phyloP scores from a whole-genome alignment of 257 asterid genomes.

The Solanum clarkiae region DNA sequence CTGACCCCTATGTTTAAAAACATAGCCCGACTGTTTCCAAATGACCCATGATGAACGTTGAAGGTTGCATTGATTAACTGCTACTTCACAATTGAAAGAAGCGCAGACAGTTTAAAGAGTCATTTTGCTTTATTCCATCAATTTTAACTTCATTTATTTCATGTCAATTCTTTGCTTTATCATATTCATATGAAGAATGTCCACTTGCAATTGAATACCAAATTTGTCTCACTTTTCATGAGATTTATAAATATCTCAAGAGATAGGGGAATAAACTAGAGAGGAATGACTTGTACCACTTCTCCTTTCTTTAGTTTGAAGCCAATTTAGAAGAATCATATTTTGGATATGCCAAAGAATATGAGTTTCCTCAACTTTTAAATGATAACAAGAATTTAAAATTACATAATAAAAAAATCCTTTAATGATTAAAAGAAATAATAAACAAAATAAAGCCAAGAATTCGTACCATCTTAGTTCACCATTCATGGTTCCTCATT shows the following conservation, averaged over 20 bases:
- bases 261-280: background rate
- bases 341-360: background rate
- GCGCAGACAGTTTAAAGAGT: no score
- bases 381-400: background rate
- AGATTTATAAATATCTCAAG: background rate
- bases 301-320: background rate
- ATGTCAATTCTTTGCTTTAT: background rate
- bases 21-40: no score
- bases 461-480: background rate
- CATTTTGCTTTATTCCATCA: no score
- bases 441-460: background rate
- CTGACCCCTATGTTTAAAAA: no score
- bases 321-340: background rate
- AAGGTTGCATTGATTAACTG: no score
- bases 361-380: background rate
- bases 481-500: background rate
- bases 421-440: background rate
- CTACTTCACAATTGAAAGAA: no score
- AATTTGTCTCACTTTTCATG: background rate
- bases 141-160: background rate
- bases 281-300: background rate
- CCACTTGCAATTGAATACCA: background rate
- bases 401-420: no score
- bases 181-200: background rate
- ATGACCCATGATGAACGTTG: no score